phyloP scores from a whole-genome alignment of 495 filamentous ascomycete species.

The Ramalina peruviana region DNA sequence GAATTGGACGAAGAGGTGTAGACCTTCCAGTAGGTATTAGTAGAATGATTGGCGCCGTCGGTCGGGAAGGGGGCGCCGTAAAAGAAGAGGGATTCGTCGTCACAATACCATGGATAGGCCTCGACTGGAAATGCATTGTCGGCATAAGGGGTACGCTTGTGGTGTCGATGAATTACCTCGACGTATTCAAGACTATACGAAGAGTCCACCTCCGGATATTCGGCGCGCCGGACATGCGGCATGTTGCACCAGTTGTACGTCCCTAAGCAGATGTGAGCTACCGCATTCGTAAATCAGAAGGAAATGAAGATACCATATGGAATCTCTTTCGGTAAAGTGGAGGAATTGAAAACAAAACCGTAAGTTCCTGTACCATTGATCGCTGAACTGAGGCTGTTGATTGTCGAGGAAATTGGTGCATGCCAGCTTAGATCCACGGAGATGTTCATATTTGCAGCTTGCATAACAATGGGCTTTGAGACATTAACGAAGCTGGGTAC shows the following conservation, averaged over 20 bases:
- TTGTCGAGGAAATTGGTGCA: constrained; percentile 28
- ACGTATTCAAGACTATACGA: constrained; percentile 49
- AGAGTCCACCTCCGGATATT: constrained; percentile 35
- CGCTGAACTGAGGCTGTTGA: constrained; percentile 41
- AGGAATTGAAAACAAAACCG: constrained; percentile 51
- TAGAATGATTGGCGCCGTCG: constrained; percentile 23
- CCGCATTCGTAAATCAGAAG: neutral
- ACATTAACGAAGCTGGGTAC: too few relatives aligned
- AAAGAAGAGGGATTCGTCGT: constrained; percentile 45
- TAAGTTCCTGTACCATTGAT: constrained; percentile 39
- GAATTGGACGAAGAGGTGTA: constrained; percentile 43
- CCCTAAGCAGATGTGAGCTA: constrained; percentile 19
- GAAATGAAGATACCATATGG: too few relatives aligned
- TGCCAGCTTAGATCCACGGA: constrained; percentile 40
- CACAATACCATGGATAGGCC: constrained; percentile 49
- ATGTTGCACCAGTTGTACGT: constrained; percentile 64
- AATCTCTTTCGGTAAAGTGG: constrained; percentile 8
- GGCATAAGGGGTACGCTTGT: constrained; percentile 59
- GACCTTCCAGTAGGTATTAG: constrained; percentile 41
- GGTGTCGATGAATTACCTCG: constrained; percentile 57
- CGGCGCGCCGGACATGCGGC: constrained; percentile 48
- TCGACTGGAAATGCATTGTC: constrained; percentile 54
- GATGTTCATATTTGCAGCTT: neutral
- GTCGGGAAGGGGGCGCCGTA: constrained; percentile 34
- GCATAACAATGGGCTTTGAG: neutral